phyloP scores from a whole-genome alignment of 2,329 filamentous ascomycete genomes.

The Pyricularia sp. region DNA sequence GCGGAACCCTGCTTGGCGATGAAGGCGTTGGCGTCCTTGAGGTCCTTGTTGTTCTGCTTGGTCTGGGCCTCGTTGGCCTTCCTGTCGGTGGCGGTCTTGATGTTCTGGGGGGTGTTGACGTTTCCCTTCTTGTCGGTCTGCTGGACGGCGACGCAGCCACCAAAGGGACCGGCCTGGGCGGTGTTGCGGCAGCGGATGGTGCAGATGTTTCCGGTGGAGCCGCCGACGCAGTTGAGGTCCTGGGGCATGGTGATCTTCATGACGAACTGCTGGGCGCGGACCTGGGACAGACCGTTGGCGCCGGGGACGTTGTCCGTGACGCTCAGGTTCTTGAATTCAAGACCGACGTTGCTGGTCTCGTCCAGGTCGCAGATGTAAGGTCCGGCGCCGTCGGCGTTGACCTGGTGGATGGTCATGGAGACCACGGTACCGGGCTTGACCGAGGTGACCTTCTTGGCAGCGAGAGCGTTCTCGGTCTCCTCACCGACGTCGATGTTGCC shows the following conservation, averaged over 20 bases:
- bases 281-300: slow-evolving; percentile 12
- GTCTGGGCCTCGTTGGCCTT: slow-evolving; percentile 34
- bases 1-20: not conserved
- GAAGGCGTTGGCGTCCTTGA: slow-evolving; percentile 26
- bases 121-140: slow-evolving; percentile 35
- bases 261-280: slow-evolving; percentile 24
- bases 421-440: slow-evolving; percentile 35
- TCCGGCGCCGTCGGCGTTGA: slow-evolving; percentile 43
- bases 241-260: slow-evolving; percentile 46
- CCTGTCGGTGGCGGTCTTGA: slow-evolving; percentile 28
- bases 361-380: slow-evolving; percentile 47
- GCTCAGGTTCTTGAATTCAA: slow-evolving; percentile 35
- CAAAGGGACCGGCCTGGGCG: slow-evolving; percentile 30
- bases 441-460: slow-evolving; percentile 34
- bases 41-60: slow-evolving; percentile 40
- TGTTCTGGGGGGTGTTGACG: slow-evolving; percentile 31
- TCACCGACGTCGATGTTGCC: slow-evolving; percentile 55
- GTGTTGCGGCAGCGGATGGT: slow-evolving; percentile 52
- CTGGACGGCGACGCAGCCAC: slow-evolving; percentile 45
- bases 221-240: slow-evolving; percentile 38
- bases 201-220: slow-evolving; percentile 47
- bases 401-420: slow-evolving; percentile 41
- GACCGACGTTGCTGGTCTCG: slow-evolving; percentile 32
- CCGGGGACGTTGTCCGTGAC: slow-evolving; percentile 27
- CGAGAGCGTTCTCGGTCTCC: slow-evolving; percentile 42